Evolutionary conservation across 768 basidiomycete species (phyloP).

Genomic region (Podaxis sp.): DNA sequence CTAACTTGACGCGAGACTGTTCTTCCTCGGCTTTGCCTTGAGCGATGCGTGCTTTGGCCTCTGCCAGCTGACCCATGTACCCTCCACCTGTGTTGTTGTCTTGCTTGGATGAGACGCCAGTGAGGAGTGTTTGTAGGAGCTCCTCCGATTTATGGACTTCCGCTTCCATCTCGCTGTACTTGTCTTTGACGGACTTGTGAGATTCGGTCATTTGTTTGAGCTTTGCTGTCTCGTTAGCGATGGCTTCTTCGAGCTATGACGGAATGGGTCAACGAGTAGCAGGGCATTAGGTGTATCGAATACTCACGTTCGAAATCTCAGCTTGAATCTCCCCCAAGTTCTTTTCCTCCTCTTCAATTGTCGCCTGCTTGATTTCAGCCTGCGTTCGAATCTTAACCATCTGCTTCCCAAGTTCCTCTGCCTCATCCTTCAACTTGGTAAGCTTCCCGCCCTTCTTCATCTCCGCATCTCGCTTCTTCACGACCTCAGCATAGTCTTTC

Average conservation of each 20-base stretch:
- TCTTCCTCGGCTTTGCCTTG: slow-evolving; percentile 82
- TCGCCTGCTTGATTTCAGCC: slow-evolving; percentile 72
- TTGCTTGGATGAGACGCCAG: slow-evolving; percentile 76
- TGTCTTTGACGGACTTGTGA: slow-evolving; percentile 63
- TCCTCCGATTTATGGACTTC: slow-evolving; percentile 77
- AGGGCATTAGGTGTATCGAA: no score
- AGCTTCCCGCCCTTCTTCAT: slow-evolving; percentile 91
- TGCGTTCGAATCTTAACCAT: slow-evolving; percentile 83
- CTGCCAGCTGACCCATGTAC: slow-evolving; percentile 94
- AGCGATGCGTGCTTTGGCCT: slow-evolving; percentile 70
- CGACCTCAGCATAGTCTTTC: slow-evolving; percentile 59
- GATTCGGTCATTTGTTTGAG: slow-evolving; percentile 50
- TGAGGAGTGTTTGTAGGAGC: slow-evolving; percentile 91
- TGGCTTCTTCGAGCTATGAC: slow-evolving; percentile 50
- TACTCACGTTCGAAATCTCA: slow-evolving; percentile 58
- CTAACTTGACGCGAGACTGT: slow-evolving; percentile 71
- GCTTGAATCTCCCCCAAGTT: slow-evolving; percentile 46
- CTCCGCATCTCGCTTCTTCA: slow-evolving; percentile 78
- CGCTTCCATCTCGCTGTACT: slow-evolving; percentile 55
- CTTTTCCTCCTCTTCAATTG: slow-evolving; percentile 75
- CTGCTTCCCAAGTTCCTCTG: slow-evolving; percentile 71
- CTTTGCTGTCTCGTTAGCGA: slow-evolving; percentile 56
- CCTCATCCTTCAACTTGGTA: slow-evolving; percentile 79
- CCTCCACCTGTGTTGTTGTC: slow-evolving; percentile 73
- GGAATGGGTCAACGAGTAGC: not conserved